These are phyloP conservation scores for Heliosperma pusillum DNA, from an alignment of 148 eudicot genomes.

Conservation along the genomic window DNA sequence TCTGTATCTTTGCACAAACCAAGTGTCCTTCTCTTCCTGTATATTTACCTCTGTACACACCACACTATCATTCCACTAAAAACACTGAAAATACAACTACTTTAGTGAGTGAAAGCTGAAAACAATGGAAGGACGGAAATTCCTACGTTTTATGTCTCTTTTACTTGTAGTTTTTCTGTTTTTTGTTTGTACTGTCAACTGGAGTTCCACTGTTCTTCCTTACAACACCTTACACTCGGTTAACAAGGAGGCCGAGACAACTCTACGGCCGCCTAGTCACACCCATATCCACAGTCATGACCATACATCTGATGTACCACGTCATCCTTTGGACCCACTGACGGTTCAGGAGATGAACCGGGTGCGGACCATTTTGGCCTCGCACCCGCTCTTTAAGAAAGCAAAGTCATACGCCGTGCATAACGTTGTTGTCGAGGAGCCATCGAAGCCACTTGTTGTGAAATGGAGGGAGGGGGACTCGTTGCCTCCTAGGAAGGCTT, in stretches of 20 bases:
- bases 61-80: neutral
- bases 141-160: constrained; percentile 41
- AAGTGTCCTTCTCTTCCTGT: constrained; percentile 13
- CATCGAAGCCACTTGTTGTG: constrained; percentile 50
- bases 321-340: constrained; percentile 83
- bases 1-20: neutral
- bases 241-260: constrained; percentile 24
- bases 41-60: neutral
- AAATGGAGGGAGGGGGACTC: constrained; percentile 63
- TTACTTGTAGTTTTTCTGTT: constrained; percentile 37
- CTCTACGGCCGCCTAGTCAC: constrained; percentile 15
- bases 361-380: constrained; percentile 40
- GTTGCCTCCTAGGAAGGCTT: constrained; percentile 59
- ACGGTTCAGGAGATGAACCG: constrained; percentile 62
- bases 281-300: constrained; percentile 6
- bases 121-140: constrained; percentile 38
- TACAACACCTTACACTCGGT: constrained; percentile 28
- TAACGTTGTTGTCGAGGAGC: constrained; percentile 73
- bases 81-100: neutral
- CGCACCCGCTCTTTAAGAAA: constrained; percentile 43
- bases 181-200: constrained; percentile 39
- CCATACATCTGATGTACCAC: constrained; percentile 39
- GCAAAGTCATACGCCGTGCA: constrained; percentile 52
- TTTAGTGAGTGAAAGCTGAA: no score
- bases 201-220: constrained; percentile 19